Evolutionary conservation across 2,329 filamentous ascomycete species (phyloP), one percentile per base, ranked within the genome.

Genomic region (Diaporthe batatas): DNA sequence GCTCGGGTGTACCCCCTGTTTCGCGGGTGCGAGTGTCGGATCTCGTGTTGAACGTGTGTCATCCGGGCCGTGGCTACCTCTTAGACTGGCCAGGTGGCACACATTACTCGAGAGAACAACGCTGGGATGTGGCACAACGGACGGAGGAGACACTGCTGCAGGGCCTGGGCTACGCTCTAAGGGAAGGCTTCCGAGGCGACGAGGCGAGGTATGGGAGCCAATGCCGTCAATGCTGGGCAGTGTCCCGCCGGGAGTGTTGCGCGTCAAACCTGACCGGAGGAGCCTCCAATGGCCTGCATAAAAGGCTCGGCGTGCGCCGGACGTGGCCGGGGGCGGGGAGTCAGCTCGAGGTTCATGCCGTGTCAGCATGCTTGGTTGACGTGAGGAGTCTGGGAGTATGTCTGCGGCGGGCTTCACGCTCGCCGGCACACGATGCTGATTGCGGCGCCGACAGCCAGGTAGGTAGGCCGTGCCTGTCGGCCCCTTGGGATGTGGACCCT

Each of bases 171-270:
- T n/a, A 67, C 16, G 53, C 32, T 67, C 47, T 67, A 59, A 49
- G n/a, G 44, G 53, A 58, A 71, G 47, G 6, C 32, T 67, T 47
- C 62, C 36, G 58, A 67, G 51, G 54, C 62, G 67, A 70, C 67
- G 72, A 73, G 72, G 72, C 72, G 59, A 55, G 32, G 25, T 29
- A 32, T 53, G 42, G 32, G 64, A 39, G 47, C 64, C 53, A 70
- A 58, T 57, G 42, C 51, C 55, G 34, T 68, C 47, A 64, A 57
- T 55, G 53, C 59, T 47, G 39, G 34, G 70, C 62, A 23, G 32
- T 62, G n/a, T 58, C 29, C 39, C 42, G 21, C 32, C 53, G 32
- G 68, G 42, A 65, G 44, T 29, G 36, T 71, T 51, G 47, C 36
- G 47, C 29, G 36, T 72, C 65, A 32, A 53, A 59, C 34, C 29